phyloP scores from a whole-genome alignment of 306 rosid species.

The Lathyrus tuberosus region DNA sequence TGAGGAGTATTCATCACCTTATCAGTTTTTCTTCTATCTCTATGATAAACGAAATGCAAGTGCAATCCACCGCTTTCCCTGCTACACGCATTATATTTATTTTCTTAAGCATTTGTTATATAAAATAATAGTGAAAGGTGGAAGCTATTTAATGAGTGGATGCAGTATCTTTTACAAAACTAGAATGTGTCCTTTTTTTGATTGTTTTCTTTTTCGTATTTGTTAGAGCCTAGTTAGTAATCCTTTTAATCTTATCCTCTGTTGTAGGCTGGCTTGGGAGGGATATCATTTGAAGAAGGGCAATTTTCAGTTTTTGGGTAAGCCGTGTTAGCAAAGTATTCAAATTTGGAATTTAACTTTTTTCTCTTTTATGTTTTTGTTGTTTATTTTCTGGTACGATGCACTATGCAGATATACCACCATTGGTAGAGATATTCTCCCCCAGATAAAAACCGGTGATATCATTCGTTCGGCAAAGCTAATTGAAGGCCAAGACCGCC shows the following conservation, averaged over 20 bases:
- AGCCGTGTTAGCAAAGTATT: constrained; percentile 23
- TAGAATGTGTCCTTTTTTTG: background rate
- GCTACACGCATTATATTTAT: background rate
- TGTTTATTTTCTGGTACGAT: constrained; percentile 21
- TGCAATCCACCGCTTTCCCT: background rate
- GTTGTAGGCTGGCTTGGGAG: constrained; percentile 93
- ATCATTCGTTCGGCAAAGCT: constrained; percentile 74
- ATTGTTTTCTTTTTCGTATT: constrained; percentile 19
- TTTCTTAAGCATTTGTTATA: constrained; percentile 12
- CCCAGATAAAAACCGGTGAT: constrained; percentile 90
- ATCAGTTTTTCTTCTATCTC: constrained; percentile 90
- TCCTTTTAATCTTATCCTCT: constrained; percentile 16
- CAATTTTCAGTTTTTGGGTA: constrained; percentile 96
- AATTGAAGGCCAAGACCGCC: constrained; percentile 81
- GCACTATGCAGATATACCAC: constrained; percentile 74
- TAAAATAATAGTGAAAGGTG: constrained; percentile 23
- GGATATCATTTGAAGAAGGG: constrained; percentile 96
- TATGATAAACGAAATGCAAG: constrained; percentile 89
- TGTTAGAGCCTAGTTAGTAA: background rate
- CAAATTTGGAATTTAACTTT: background rate
- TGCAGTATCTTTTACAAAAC: background rate
- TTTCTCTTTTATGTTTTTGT: background rate
- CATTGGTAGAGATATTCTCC: constrained; percentile 76
- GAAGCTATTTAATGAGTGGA: constrained; percentile 14
- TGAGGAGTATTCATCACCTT: constrained; percentile 86